Conservation (phyloP, 2,329 filamentous ascomycete species). For the Tolypocladium nubicola region DNA sequence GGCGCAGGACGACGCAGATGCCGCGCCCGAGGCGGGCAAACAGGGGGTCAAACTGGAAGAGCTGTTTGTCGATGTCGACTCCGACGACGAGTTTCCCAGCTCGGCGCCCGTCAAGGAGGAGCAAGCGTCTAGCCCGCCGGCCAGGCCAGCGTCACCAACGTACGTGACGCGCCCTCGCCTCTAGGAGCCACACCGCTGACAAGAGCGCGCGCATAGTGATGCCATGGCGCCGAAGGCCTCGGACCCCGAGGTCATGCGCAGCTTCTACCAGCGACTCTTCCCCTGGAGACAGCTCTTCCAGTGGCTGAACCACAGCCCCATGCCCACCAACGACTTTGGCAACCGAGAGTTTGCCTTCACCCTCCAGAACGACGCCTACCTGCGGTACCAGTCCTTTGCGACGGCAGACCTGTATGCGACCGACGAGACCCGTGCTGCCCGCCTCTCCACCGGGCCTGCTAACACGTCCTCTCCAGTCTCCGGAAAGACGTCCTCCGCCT, state of each 20-base stretch:
- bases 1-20: conserved; percentile 13
- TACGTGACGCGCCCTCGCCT: conserved; percentile 16
- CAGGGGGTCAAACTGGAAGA: conserved; percentile 46
- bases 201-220: conserved; percentile 14
- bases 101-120: conserved; percentile 29
- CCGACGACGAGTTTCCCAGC: conserved; percentile 51
- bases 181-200: background rate
- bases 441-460: background rate
- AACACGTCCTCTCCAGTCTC: conserved; percentile 37
- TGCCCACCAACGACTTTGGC: conserved; percentile 76
- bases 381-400: conserved; percentile 71
- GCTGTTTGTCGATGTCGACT: conserved; percentile 47
- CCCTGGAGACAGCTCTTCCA: conserved; percentile 93
- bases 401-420: conserved; percentile 38
- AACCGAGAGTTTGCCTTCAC: conserved; percentile 96
- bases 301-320: conserved; percentile 91
- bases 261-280: conserved; percentile 92
- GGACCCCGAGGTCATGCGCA: conserved; percentile 78
- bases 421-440: background rate
- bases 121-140: conserved; percentile 28
- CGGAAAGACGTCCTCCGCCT: conserved; percentile 84
- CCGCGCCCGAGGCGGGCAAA: conserved; percentile 16
- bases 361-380: conserved; percentile 81
- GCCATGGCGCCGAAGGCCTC: conserved; percentile 36
- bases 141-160: conserved; percentile 31